Conservation (phyloP, 345 rosid species). For the Carallia brachiata region DNA sequence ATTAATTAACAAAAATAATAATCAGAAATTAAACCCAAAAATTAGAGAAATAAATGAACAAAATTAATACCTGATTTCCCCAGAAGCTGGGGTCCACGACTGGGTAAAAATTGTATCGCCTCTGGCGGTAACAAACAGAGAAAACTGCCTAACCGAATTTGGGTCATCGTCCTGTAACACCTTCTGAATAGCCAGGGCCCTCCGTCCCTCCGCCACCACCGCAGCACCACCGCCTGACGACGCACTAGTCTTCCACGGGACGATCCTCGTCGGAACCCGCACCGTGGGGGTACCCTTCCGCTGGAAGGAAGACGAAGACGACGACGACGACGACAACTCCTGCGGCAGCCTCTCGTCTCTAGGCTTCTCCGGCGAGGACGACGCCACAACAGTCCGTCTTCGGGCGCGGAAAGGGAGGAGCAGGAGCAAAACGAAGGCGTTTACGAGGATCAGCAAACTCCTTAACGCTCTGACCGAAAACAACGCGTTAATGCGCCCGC, state of each 20-base stretch:
- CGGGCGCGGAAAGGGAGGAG: conserved; percentile 56
- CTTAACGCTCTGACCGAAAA: conserved; percentile 52
- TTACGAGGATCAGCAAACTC: conserved; percentile 37
- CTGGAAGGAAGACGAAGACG: conserved; percentile 24
- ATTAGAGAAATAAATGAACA: not conserved
- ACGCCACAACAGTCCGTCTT: conserved; percentile 12
- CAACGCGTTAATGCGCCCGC: conserved; percentile 68
- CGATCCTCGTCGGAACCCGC: conserved; percentile 46
- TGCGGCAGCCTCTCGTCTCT: not conserved
- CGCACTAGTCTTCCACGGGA: conserved; percentile 48
- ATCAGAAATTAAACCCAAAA: not conserved
- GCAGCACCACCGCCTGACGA: conserved; percentile 13
- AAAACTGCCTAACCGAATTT: conserved; percentile 43
- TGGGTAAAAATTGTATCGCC: conserved; percentile 78
- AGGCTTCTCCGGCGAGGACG: not conserved
- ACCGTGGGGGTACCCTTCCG: conserved; percentile 32
- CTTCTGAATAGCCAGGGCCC: conserved; percentile 60
- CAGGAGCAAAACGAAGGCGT: conserved; percentile 49
- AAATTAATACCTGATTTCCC: conserved; percentile 48
- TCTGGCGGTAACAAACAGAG: conserved; percentile 50
- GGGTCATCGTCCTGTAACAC: conserved; percentile 54
- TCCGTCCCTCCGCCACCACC: conserved; percentile 36
- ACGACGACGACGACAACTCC: not conserved
- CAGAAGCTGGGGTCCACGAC: conserved; percentile 63
- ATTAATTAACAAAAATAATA: not conserved